A percentile compares a stretch with the other conserved stretches of the same genome.
Conservation (phyloP, 2,329 filamentous ascomycete genomes). For the Mycogone perniciosa region DNA sequence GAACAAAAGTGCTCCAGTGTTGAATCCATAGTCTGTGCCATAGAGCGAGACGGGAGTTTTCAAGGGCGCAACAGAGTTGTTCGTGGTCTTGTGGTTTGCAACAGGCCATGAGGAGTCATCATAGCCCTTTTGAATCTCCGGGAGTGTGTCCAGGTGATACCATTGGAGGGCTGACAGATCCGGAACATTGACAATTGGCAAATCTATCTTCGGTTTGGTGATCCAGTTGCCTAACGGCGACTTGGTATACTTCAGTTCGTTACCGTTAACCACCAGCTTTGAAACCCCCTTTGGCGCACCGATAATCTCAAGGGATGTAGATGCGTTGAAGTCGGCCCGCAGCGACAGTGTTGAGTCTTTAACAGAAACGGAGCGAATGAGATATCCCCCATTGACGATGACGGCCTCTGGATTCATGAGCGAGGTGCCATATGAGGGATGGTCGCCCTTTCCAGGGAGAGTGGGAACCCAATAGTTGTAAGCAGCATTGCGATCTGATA, state of each 20-base stretch:
- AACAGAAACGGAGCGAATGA: conserved; percentile 54
- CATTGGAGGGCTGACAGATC: conserved; percentile 54
- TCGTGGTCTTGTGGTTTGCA: conserved; percentile 52
- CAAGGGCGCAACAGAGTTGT: conserved; percentile 51
- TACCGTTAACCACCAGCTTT: conserved; percentile 37
- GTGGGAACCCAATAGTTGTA: conserved; percentile 66
- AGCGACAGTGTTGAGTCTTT: conserved; percentile 52
- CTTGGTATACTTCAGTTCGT: conserved; percentile 29
- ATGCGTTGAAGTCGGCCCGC: conserved; percentile 66
- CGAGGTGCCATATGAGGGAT: conserved; percentile 27
- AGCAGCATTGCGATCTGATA: conserved; percentile 53
- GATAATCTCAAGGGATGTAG: conserved; percentile 61
- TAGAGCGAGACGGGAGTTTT: conserved; percentile 63
- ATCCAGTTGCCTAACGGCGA: conserved; percentile 42
- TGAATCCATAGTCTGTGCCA: conserved; percentile 66
- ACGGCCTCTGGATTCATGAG: conserved; percentile 37
- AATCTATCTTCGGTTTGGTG: conserved; percentile 38
- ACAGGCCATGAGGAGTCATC: conserved; percentile 62
- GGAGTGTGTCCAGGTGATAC: conserved; percentile 65
- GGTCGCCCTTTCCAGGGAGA: conserved; percentile 29
- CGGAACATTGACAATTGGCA: conserved; percentile 38
- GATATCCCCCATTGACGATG: conserved; percentile 58
- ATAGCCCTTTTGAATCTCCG: conserved; percentile 58
- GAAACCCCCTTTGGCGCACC: conserved; percentile 48
- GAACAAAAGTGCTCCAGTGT: conserved; percentile 62